These are phyloP conservation scores for Syzygium oleosum DNA, from an alignment of 345 rosid genomes.

Conservation along the genomic window DNA sequence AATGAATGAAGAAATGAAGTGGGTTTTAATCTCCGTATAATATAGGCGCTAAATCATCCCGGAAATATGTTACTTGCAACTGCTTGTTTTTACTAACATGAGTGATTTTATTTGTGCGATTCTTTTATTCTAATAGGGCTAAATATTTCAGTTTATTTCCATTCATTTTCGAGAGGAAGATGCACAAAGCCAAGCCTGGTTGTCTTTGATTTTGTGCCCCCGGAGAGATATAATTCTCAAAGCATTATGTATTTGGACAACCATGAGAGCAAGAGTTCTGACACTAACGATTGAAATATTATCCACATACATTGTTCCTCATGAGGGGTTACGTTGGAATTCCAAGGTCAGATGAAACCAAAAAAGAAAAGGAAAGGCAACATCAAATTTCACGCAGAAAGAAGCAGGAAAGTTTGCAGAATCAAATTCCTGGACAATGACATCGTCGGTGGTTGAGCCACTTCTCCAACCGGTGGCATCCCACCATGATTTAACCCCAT, in stretches of 20 bases:
- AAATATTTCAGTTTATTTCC: neutral
- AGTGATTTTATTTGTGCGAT: neutral
- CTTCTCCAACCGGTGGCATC: neutral
- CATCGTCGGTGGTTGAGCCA: neutral
- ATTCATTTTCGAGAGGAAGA: neutral
- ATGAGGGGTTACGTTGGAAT: neutral
- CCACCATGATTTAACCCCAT: neutral
- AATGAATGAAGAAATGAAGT: neutral
- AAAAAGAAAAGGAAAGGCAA: neutral
- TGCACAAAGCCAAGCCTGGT: neutral
- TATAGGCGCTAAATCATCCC: neutral
- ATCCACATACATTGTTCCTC: neutral
- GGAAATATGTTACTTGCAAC: neutral
- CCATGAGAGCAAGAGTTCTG: neutral
- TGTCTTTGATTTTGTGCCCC: neutral
- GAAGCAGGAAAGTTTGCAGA: neutral
- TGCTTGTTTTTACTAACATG: neutral
- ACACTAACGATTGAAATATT: neutral
- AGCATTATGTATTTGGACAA: neutral
- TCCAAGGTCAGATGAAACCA: neutral
- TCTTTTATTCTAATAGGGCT: neutral
- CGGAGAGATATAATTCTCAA: neutral
- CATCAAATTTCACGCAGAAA: neutral
- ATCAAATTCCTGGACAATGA: neutral
- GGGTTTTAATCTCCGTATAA: neutral